A percentile compares a stretch with the other conserved stretches of the same genome.
Conservation (phyloP, 2,329 filamentous ascomycete species). For the Dryadomyces sulphureus region DNA sequence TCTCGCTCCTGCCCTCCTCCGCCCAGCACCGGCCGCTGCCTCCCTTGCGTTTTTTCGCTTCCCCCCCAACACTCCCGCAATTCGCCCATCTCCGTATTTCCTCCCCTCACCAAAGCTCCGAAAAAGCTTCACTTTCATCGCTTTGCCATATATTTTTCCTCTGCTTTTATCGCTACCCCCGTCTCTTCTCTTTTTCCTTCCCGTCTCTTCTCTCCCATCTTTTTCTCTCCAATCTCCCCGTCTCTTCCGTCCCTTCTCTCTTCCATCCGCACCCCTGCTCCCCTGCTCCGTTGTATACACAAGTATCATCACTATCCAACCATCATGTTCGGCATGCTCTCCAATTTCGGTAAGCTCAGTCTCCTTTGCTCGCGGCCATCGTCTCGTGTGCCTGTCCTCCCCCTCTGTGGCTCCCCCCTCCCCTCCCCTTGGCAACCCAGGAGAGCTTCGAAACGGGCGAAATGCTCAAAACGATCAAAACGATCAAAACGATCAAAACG, state of each 20-base stretch:
- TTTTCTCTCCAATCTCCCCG: background rate
- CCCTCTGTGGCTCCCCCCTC: background rate
- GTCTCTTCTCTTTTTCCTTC: background rate
- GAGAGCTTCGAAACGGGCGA: background rate
- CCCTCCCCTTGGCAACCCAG: background rate
- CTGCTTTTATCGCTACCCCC: background rate
- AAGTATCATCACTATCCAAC: background rate
- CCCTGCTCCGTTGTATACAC: background rate
- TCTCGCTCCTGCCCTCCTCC: background rate
- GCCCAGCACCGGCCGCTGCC: too few species aligned
- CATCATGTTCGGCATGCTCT: slow-evolving; percentile 29
- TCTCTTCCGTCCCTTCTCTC: background rate
- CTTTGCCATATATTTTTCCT: too few species aligned
- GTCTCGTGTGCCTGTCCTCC: background rate
- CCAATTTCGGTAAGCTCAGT: slow-evolving; percentile 23
- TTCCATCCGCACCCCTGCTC: background rate
- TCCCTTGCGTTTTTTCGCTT: too few species aligned
- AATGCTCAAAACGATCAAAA: background rate
- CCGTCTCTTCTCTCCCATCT: background rate
- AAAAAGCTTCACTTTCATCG: too few species aligned
- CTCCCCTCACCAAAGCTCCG: too few species aligned
- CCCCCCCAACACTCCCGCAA: too few species aligned
- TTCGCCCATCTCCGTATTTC: background rate
- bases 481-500: background rate
- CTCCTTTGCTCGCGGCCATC: background rate